A percentile compares a stretch with the other conserved stretches of the same genome.
Evolutionary conservation across 2,329 filamentous ascomycete genomes (phyloP).

Genomic region (Malbranchea zuffiana): DNA sequence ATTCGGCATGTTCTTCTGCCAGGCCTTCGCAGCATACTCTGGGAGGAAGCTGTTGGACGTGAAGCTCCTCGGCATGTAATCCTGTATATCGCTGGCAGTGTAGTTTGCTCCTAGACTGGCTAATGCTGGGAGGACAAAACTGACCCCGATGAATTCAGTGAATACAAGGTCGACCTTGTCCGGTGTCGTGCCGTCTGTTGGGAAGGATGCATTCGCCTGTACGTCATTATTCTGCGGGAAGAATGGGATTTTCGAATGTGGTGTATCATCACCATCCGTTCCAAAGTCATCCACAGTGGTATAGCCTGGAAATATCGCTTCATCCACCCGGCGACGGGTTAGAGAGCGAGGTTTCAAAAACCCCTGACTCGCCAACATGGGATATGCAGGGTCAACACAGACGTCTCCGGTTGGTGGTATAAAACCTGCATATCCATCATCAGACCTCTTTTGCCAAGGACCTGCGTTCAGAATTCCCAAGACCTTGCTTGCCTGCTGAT

Average conservation of each 20-base stretch:
- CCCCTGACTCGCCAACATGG: constrained; percentile 8
- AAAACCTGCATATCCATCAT: constrained; percentile 9
- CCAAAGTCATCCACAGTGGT: constrained; percentile 27
- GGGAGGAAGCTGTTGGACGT: constrained; percentile 24
- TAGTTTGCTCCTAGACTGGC: constrained; percentile 22
- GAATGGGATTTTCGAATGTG: constrained; percentile 21
- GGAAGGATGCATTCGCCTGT: constrained; percentile 25
- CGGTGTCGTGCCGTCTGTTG: constrained; percentile 16
- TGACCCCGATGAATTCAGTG: constrained; percentile 17
- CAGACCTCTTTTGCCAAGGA: constrained; percentile 20
- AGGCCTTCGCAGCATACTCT: constrained; percentile 23
- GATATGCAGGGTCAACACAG: constrained; percentile 17
- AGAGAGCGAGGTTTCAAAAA: constrained; percentile 13
- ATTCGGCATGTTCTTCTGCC: constrained; percentile 15
- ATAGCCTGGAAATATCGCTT: constrained; percentile 19
- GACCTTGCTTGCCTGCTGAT: constrained; percentile 21
- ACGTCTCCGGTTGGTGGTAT: constrained; percentile 6
- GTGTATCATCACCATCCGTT: constrained; percentile 25
- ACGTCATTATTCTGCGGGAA: constrained; percentile 21
- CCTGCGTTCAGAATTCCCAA: constrained; percentile 21
- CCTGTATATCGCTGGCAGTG: constrained; percentile 20
- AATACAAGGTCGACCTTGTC: constrained; percentile 20
- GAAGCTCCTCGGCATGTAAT: constrained; percentile 22
- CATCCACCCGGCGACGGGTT: constrained; percentile 19
- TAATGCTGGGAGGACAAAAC: constrained; percentile 18